Conservation (phyloP, 306 rosid genomes). For the Trifolium pratense region DNA sequence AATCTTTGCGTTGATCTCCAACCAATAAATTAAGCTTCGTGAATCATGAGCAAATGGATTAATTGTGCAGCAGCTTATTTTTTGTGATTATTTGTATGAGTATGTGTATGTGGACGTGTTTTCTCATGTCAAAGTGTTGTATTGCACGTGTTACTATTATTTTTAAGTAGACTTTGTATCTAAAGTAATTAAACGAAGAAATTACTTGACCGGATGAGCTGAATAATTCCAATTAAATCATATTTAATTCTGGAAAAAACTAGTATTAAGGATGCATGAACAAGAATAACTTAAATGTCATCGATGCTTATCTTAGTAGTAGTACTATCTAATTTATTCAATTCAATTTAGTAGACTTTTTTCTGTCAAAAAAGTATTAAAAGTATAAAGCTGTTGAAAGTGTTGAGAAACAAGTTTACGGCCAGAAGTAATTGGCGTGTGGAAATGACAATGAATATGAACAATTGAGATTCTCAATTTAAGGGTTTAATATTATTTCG, state of each 20-base stretch:
- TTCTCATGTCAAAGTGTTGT: background rate
- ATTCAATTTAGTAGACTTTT: constrained; percentile 1
- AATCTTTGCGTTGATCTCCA: constrained; percentile 56
- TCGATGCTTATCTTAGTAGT: constrained; percentile 2
- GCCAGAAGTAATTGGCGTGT: background rate
- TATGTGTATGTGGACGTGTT: constrained; percentile 15
- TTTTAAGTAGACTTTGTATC: background rate
- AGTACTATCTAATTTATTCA: background rate
- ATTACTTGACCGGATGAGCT: background rate
- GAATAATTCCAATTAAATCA: background rate
- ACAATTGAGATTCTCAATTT: background rate
- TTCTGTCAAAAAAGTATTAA: background rate
- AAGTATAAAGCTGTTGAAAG: constrained; percentile 10
- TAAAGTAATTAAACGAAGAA: background rate
- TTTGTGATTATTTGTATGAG: background rate
- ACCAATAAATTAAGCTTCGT: constrained; percentile 15
- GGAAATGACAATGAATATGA: constrained; percentile 19
- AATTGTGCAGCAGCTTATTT: background rate
- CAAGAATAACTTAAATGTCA: constrained; percentile 22
- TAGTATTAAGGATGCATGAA: background rate
- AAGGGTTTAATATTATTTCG: background rate
- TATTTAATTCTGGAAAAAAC: background rate
- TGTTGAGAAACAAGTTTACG: constrained; percentile 1
- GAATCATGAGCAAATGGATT: background rate
- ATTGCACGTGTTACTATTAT: constrained; percentile 27